Percentiles rank a stretch among this genome's conserved stretches.
Conservation (phyloP, 306 rosid genomes). For the Dalbergia cultrata region DNA sequence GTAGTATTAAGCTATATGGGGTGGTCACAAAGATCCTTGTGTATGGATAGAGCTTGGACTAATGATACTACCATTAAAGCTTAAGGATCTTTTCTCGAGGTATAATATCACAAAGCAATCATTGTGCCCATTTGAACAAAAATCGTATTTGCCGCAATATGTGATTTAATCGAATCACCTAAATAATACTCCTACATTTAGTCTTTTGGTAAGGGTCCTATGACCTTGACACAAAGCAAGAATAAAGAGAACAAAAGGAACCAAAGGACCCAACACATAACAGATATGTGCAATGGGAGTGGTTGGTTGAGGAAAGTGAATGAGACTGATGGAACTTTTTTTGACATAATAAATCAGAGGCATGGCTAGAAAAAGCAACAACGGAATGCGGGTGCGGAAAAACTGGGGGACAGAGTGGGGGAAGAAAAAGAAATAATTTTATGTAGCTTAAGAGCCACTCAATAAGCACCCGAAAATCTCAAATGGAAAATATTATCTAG, state of each 20-base stretch:
- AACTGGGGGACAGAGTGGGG: slow-evolving; percentile 46
- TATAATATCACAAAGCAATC: slow-evolving; percentile 43
- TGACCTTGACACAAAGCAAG: slow-evolving; percentile 23
- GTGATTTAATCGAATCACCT: slow-evolving; percentile 41
- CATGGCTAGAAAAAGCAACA: slow-evolving; percentile 36
- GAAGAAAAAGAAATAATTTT: slow-evolving; percentile 42
- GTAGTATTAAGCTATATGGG: background rate
- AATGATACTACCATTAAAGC: background rate
- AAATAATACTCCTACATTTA: background rate
- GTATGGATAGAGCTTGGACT: background rate
- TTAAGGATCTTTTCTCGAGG: slow-evolving; percentile 28
- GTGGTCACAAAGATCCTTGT: slow-evolving; percentile 29
- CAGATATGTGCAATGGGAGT: slow-evolving; percentile 27
- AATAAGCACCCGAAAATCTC: background rate
- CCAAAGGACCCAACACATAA: slow-evolving; percentile 27
- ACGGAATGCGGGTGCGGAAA: slow-evolving; percentile 29
- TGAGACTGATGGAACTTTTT: background rate
- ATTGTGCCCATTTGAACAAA: slow-evolving; percentile 28
- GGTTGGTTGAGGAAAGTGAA: slow-evolving; percentile 37
- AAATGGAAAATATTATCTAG: slow-evolving; percentile 23
- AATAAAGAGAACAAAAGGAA: slow-evolving; percentile 47
- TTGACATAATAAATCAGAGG: slow-evolving; percentile 20
- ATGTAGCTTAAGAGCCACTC: slow-evolving; percentile 48
- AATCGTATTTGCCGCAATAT: slow-evolving; percentile 38
- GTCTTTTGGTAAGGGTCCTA: slow-evolving; percentile 41